Evolutionary conservation across 177 flowering plant species (phyloP), one percentile per base, ranked within the genome.

Genomic region (Vitis hybrid): DNA sequence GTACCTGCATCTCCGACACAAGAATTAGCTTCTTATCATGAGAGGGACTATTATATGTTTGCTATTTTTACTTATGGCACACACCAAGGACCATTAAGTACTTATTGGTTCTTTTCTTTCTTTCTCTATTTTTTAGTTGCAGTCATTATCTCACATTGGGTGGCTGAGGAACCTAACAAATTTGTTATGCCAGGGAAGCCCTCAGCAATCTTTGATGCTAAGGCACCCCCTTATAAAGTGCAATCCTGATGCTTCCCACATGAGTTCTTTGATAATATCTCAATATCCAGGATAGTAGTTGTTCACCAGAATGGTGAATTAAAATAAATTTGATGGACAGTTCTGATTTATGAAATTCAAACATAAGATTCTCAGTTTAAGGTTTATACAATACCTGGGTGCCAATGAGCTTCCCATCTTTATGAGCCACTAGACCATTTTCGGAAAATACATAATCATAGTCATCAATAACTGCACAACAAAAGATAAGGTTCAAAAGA

Each of bases 381-480:
- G 64, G n/a, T 68, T 32, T 7, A 17, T 65, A 66, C 6, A 26
- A 30, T 90, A 96, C 99, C 98, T 90, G 89, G 40, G 82, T 81
- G 19, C 89, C 97, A 72, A 92, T 80, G 32, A 89, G 89, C 74
- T 85, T 85, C 50, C 99, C 97, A 68, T 81, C 93, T 71, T 93
- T 89, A 76, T 91, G 85, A 66, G 98, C 97, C 74, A 96, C 95
- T 60, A 96, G 98, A 52, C 99, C 99, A 84, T 93, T 96, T 79
- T 96, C 99, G 71, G 97, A 86, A 73, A 95, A 95, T 52, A 87
- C 92, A 75, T 83, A 93, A 79, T 95, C 98, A 76, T 90, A 93
- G 77, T 96, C 97, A 74, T 77, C 60, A 52, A 79, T 77, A 75
- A 93, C 99, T 96, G 90, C 82, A 88, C 3, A 70, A 30, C 54